Base-by-base conservation (phyloP, 2,329 filamentous ascomycete genomes). In the Colletotrichum orchidophilum region DNA sequence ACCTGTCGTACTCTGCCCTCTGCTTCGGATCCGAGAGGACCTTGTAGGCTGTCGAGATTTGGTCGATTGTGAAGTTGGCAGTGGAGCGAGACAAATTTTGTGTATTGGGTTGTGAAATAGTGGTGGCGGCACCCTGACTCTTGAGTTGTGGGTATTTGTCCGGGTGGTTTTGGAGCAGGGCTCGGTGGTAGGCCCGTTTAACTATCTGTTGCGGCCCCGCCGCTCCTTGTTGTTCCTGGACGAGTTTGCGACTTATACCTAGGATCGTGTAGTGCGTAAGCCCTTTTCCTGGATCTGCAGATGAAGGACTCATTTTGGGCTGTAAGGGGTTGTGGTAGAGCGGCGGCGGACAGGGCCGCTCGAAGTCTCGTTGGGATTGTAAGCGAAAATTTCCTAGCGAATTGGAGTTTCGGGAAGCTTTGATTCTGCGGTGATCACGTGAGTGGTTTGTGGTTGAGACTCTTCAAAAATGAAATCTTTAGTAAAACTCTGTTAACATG, bases 81-180 rank as follows among this genome's bases (percentile, higher is more conserved):
- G 46, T 29, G 21, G 39, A 3, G 21, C 18, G 8, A 46, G 39
- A 21, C n/a, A 18, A 46, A 11, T 52, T 24, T 46, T 6, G 24
- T 13, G 9, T 15, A n/a, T 27, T 5, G 61, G 57, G 58, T 21
- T 26, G 12, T 62, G 60, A 9, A 66, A 59, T 55, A 71, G 61
- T 59, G 52, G 42, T 46, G 60, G 74, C 75, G 61, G 13, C 13
- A 15, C 13, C 33, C 64, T 59, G 46, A 11, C 31, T 46, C 54
- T 42, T 50, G n/a, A 59, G 21, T 31, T 49, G 71, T 78, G 42
- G 62, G 63, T 65, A 75, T 76, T 92, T 91, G 81, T 92, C 90
- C 2, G 91, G 91, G 80, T 93, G 91, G 81, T 92, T 86, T 74
- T 84, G 86, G 18, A 93, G 86, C 39, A 93, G 86, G 26, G 91